Base-by-base conservation (phyloP, 1,284 basidiomycete genomes). In the Kwoniella shivajii region DNA sequence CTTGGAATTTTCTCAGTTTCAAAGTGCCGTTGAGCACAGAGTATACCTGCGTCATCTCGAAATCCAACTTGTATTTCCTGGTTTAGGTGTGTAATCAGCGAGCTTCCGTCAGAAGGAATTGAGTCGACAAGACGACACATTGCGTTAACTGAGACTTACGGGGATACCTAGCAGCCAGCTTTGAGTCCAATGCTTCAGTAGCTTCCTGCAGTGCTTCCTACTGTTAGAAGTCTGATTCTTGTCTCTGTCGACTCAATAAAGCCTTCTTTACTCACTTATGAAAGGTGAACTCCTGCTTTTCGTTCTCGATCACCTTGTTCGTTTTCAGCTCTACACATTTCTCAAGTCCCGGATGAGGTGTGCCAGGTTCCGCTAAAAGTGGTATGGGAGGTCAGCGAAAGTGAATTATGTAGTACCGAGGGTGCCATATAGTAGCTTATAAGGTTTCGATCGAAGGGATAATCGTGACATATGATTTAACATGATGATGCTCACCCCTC, bases 131-230 rank as follows among this genome's bases (percentile, higher is more conserved):
- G 20, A 9, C 9, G n/a, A n/a, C n/a, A n/a, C n/a, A n/a, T n/a
- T n/a, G n/a, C n/a, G 9, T 20, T n/a, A 30, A 31, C 27, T 24
- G 16, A 31, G 30, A 78, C 88, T 65, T 68, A 92, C 90, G 13
- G 89, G 89, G 20, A 96, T 88, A 41, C 93, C 92, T 38, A 97
- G 83, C 18, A 97, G 82, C 76, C 92, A 97, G 2, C 91, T 94
- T 71, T 99, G 95, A 57, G 95, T 87, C 83, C 95, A 98, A 78
- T 95, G 92, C 71, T 94, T 95, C 54, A 98, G 84, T 43, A 97
- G 79, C 73, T 97, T 97, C 73, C 88, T 88, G 66, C 57, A 70
- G 59, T 11, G 5, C 13, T 2, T 39, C 54, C 57, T 33, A 31
- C 16, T 4, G 13, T 34, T 30, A n/a, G 24, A 14, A 20, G n/a